Evolutionary conservation across 1,284 basidiomycete genomes (phyloP).

Genomic region (Violaceomyces palustris): DNA sequence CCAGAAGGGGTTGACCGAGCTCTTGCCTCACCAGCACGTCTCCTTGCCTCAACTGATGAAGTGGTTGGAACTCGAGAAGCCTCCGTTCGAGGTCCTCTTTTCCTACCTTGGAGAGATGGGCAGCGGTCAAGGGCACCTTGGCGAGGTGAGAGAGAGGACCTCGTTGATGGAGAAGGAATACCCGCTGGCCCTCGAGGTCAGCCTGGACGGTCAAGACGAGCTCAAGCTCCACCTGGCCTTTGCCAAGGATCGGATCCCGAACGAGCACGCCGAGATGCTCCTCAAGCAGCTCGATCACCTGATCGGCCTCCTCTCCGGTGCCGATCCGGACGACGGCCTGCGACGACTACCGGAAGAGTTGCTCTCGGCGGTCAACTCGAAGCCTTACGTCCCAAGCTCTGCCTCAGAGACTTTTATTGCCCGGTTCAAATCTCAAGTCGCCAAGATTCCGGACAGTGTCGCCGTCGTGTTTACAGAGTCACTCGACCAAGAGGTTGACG

Average conservation of each 20-base stretch:
- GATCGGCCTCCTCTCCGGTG: slow-evolving; percentile 1
- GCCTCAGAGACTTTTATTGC: slow-evolving; percentile 23
- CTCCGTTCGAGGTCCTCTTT: slow-evolving; percentile 42
- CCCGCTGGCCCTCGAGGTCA: slow-evolving; percentile 39
- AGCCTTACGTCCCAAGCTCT: slow-evolving; percentile 14
- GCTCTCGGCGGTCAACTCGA: slow-evolving; percentile 20
- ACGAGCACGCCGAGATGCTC: slow-evolving; percentile 26
- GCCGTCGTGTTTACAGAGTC: slow-evolving; percentile 30
- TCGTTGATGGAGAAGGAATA: slow-evolving; percentile 38
- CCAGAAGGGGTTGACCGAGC: slow-evolving; percentile 1
- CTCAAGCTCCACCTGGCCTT: slow-evolving; percentile 27
- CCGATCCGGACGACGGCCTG: background rate
- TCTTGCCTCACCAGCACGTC: slow-evolving; percentile 35
- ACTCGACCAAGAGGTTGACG: slow-evolving; percentile 8
- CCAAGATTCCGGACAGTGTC: slow-evolving; percentile 12
- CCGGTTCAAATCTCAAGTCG: slow-evolving; percentile 20
- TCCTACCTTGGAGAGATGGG: slow-evolving; percentile 24
- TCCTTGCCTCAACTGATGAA: slow-evolving; percentile 35
- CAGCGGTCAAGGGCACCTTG: background rate
- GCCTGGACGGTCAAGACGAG: slow-evolving; percentile 7
- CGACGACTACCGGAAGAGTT: background rate
- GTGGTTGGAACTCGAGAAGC: slow-evolving; percentile 12
- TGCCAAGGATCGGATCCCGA: slow-evolving; percentile 15
- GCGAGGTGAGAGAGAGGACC: slow-evolving; percentile 6
- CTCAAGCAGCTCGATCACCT: slow-evolving; percentile 26